Conservation (phyloP, 148 eudicot genomes). For the Camellia lanceoleosa region DNA sequence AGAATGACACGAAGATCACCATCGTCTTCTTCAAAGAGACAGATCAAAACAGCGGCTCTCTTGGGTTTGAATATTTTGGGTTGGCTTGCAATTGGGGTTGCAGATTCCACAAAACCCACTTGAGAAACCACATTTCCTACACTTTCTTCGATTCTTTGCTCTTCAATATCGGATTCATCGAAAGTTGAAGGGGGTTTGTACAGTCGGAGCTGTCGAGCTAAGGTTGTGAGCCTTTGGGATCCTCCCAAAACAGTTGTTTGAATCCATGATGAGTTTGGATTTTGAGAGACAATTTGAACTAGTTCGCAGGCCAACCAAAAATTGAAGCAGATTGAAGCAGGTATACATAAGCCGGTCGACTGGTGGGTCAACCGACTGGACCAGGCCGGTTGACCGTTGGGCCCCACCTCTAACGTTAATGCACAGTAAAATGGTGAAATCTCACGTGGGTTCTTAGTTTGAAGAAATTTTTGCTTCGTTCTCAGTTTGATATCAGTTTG, state of each 20-base stretch:
- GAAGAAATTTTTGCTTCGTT: no score
- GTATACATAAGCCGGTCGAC: no score
- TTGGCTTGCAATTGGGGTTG: constrained; percentile 31
- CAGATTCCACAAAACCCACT: constrained; percentile 56
- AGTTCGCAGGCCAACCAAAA: no score
- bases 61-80: constrained; percentile 28
- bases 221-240: constrained; percentile 29
- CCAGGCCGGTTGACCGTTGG: no score
- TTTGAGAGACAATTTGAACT: background rate
- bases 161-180: constrained; percentile 12
- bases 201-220: constrained; percentile 51
- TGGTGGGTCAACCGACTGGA: no score
- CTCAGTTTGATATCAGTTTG: no score
- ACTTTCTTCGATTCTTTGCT: constrained; percentile 31
- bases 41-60: constrained; percentile 57
- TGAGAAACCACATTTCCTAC: constrained; percentile 49
- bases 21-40: constrained; percentile 42
- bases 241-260: constrained; percentile 5
- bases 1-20: no score
- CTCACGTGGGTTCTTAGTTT: no score
- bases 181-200: constrained; percentile 32
- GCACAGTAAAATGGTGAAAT: no score
- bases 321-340: no score
- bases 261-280: constrained; percentile 9
- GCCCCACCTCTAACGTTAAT: no score